Evolutionary conservation across 108 stramenopile species (phyloP).

Genomic region (Tribonema minus): DNA sequence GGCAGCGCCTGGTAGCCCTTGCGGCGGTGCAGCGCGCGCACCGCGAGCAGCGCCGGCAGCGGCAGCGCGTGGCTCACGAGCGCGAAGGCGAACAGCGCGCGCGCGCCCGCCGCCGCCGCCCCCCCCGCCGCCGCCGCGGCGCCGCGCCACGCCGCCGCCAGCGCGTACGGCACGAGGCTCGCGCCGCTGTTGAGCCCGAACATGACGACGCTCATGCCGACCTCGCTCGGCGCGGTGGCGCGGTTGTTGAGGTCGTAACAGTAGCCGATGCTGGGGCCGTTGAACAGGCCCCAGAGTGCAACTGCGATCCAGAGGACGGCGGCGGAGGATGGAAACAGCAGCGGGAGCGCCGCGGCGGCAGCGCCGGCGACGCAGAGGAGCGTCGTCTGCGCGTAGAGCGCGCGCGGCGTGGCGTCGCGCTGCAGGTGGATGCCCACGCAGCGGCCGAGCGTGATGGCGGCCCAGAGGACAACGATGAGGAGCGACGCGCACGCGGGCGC

Average conservation of each 20-base stretch:
- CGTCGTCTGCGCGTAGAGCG: conserved; percentile 19
- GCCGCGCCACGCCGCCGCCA: no score
- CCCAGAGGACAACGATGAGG: conserved; percentile 36
- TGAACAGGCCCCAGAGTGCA: conserved; percentile 36
- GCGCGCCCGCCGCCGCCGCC: no score
- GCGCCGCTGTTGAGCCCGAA: conserved; percentile 50
- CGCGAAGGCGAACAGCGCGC: no score
- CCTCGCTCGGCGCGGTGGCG: conserved; percentile 19
- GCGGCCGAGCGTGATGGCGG: conserved; percentile 42
- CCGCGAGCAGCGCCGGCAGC: no score
- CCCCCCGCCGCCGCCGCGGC: no score
- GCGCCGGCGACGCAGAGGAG: conserved; percentile 23
- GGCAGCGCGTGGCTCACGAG: no score
- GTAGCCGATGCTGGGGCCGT: conserved; percentile 44
- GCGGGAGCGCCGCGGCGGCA: conserved; percentile 4
- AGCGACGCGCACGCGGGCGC: conserved; percentile 1
- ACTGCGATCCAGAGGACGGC: conserved; percentile 25
- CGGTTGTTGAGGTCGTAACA: conserved; percentile 49
- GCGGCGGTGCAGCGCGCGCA: no score
- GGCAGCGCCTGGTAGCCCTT: no score
- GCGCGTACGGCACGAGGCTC: no score
- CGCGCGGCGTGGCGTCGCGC: conserved; percentile 9
- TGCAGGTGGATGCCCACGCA: conserved; percentile 40
- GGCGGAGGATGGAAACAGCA: conserved; percentile 1
- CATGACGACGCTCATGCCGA: conserved; percentile 39